Conservation (phyloP, 768 basidiomycete species). For the Chalciporus pseudorubinellus region DNA sequence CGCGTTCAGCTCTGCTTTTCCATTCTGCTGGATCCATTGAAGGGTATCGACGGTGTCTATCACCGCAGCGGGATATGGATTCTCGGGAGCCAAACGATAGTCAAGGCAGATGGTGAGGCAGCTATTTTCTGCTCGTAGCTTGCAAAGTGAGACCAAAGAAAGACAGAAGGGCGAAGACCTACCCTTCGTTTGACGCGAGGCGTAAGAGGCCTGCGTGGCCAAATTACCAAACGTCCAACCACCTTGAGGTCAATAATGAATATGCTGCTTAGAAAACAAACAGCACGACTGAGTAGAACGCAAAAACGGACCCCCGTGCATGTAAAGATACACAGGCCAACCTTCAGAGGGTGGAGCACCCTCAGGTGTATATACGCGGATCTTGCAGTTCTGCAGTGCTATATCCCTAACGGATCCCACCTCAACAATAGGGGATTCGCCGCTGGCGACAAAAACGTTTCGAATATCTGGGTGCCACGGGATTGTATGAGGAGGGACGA, state of each 20-base stretch:
- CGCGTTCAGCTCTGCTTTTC: conserved; percentile 43
- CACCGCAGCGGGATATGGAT: conserved; percentile 68
- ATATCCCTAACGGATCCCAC: conserved; percentile 55
- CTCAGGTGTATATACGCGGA: conserved; percentile 63
- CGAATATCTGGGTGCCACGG: conserved; percentile 61
- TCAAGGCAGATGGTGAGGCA: conserved; percentile 67
- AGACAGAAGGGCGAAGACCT: no score
- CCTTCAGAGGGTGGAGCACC: conserved; percentile 47
- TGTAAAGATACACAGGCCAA: conserved; percentile 71
- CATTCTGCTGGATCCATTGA: conserved; percentile 55
- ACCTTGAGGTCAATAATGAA: conserved; percentile 41
- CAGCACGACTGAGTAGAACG: no score
- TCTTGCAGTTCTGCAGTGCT: conserved; percentile 45
- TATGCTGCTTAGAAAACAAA: no score
- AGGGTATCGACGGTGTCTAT: conserved; percentile 69
- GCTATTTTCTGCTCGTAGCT: conserved; percentile 34
- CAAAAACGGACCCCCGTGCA: conserved; percentile 59
- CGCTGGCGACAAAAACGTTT: conserved; percentile 48
- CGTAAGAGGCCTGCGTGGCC: conserved; percentile 55
- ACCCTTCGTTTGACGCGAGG: conserved; percentile 27
- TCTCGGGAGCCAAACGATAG: conserved; percentile 70
- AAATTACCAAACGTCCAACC: conserved; percentile 76
- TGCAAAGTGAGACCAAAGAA: no score
- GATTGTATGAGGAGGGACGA: conserved; percentile 50
- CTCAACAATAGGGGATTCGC: conserved; percentile 51